These are phyloP conservation scores for Erythrobasidium hasegawianum DNA, from an alignment of 1,284 basidiomycete species.

Conservation along the genomic window DNA sequence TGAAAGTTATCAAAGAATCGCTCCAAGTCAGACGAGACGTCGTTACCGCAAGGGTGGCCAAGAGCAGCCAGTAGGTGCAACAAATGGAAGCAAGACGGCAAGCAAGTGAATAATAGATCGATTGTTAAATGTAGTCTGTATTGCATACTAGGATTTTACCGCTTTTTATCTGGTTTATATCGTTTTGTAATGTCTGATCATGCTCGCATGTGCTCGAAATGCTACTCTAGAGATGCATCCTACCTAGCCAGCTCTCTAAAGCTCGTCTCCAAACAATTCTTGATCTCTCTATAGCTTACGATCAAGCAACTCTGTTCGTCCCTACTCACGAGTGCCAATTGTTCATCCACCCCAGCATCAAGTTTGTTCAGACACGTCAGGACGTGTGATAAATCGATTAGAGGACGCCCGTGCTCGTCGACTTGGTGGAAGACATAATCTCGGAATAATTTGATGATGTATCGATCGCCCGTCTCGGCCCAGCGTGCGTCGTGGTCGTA, in stretches of 20 bases:
- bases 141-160: not conserved
- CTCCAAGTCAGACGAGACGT: no score
- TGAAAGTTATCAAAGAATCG: not conserved
- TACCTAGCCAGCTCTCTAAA: constrained; percentile 23
- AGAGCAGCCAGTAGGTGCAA: no score
- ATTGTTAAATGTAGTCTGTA: no score
- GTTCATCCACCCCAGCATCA: constrained; percentile 87
- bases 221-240: no score
- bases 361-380: constrained; percentile 88
- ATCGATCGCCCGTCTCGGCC: constrained; percentile 97
- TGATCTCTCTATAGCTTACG: constrained; percentile 80
- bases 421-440: constrained; percentile 98
- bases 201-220: no score
- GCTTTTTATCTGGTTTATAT: constrained; percentile 17
- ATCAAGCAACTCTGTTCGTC: constrained; percentile 93
- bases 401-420: constrained; percentile 81
- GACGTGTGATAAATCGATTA: constrained; percentile 88
- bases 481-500: constrained; percentile 92
- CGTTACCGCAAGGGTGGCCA: no score
- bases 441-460: constrained; percentile 96
- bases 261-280: constrained; percentile 34
- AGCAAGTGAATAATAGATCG: no score
- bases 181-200: no score
- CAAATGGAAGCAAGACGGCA: no score
- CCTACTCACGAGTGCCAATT: constrained; percentile 86